Percentiles rank a stretch among this genome's conserved stretches.
These are phyloP conservation scores for Nitzschia sp. DNA, from an alignment of 108 stramenopile genomes.

Conservation along the genomic window DNA sequence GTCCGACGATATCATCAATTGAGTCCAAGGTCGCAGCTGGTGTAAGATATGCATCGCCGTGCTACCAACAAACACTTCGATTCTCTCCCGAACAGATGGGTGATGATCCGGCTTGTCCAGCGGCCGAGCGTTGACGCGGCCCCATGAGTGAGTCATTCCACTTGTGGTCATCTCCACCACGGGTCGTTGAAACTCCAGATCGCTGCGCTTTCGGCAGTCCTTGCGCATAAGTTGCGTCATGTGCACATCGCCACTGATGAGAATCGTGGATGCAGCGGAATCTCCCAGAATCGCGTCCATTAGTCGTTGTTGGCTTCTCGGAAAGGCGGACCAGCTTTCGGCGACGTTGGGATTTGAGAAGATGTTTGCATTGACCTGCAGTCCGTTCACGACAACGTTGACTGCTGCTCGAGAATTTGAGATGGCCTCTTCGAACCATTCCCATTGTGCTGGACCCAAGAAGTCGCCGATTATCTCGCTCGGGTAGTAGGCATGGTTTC, in stretches of 20 bases:
- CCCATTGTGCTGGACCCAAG: constrained; percentile 82
- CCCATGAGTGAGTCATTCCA: constrained; percentile 88
- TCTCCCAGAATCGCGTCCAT: constrained; percentile 68
- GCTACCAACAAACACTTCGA: constrained; percentile 22
- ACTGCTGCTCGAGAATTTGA: constrained; percentile 64
- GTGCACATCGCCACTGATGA: constrained; percentile 84
- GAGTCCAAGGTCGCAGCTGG: constrained; percentile 46
- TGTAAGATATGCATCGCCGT: constrained; percentile 37
- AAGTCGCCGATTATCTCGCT: constrained; percentile 55
- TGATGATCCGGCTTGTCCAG: too few relatives aligned
- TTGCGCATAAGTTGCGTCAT: constrained; percentile 71
- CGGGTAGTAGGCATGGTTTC: not conserved
- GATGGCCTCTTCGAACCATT: constrained; percentile 77
- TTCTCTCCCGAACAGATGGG: constrained; percentile 43
- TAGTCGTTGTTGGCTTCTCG: constrained; percentile 57
- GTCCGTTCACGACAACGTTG: constrained; percentile 78
- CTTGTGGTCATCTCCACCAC: constrained; percentile 77
- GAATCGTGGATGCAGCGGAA: constrained; percentile 53
- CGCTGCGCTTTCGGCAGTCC: constrained; percentile 38
- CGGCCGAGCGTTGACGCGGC: too few relatives aligned
- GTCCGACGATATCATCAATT: constrained; percentile 31
- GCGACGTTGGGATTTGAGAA: constrained; percentile 57
- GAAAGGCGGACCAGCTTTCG: constrained; percentile 77
- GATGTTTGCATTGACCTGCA: constrained; percentile 72
- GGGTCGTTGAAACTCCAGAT: constrained; percentile 14